Evolutionary conservation across 768 basidiomycete species (phyloP).

Genomic region (Dioszegia crocea): DNA sequence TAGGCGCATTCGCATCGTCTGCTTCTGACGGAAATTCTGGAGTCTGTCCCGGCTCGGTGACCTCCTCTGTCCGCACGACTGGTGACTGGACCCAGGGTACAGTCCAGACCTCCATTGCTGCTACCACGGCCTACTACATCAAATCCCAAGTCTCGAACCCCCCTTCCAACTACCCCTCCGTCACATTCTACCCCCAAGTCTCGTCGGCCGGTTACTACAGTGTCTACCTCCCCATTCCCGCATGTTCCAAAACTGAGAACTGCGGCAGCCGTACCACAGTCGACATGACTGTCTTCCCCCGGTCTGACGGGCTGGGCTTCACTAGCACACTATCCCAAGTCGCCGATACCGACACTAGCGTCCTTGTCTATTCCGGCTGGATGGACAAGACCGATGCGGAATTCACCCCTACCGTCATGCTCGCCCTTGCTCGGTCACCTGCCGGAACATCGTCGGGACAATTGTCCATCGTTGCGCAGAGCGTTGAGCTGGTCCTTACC

Average conservation of each 20-base stretch:
- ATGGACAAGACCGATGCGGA: conserved; percentile 64
- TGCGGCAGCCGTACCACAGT: conserved; percentile 77
- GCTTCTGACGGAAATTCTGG: conserved; percentile 58
- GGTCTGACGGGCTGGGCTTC: conserved; percentile 61
- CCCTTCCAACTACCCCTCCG: conserved; percentile 62
- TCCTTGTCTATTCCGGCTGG: conserved; percentile 73
- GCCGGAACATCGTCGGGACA: conserved; percentile 60
- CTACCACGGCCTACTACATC: conserved; percentile 71
- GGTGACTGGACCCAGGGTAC: conserved; percentile 67
- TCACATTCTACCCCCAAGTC: conserved; percentile 91
- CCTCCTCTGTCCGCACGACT: conserved; percentile 65
- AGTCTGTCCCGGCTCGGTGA: conserved; percentile 72
- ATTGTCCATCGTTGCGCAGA: conserved; percentile 79
- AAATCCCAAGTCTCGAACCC: conserved; percentile 61
- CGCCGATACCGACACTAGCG: conserved; percentile 60
- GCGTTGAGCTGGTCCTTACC: conserved; percentile 71
- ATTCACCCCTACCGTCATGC: conserved; percentile 69
- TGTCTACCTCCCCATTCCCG: conserved; percentile 78
- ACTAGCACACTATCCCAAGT: conserved; percentile 72
- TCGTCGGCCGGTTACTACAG: conserved; percentile 81
- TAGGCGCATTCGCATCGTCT: conserved; percentile 72
- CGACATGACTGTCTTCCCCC: conserved; percentile 75
- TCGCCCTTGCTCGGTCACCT: conserved; percentile 68
- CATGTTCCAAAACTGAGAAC: conserved; percentile 74
- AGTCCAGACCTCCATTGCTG: conserved; percentile 70